Evolutionary conservation across 768 basidiomycete species (phyloP).

Genomic region (Suillus ampliporus): DNA sequence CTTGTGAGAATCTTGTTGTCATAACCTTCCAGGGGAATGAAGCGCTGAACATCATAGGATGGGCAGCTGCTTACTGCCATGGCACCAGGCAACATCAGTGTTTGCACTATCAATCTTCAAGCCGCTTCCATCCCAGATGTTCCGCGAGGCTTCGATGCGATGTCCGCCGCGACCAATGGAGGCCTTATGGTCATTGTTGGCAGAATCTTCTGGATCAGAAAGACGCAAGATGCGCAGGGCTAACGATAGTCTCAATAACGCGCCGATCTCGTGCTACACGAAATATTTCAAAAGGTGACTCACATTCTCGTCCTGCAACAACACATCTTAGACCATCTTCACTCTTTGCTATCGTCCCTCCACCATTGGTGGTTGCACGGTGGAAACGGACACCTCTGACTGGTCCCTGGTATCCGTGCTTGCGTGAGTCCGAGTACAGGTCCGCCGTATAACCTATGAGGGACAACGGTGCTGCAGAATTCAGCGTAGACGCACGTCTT

Average conservation of each 20-base stretch:
- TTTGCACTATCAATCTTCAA: conserved; percentile 79
- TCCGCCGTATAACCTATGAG: conserved; percentile 26
- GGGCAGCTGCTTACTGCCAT: conserved; percentile 53
- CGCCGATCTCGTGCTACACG: conserved; percentile 16
- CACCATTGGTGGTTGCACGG: conserved; percentile 64
- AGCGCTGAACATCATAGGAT: conserved; percentile 9
- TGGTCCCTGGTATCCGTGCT: conserved; percentile 50
- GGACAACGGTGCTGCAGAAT: conserved; percentile 10
- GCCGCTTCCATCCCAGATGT: conserved; percentile 79
- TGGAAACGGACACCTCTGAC: conserved; percentile 61
- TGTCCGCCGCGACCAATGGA: conserved; percentile 63
- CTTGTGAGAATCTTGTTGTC: conserved; percentile 81
- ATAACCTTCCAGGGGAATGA: conserved; percentile 51
- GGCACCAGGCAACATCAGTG: conserved; percentile 84
- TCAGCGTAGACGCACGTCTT: conserved; percentile 34
- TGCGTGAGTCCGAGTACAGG: conserved; percentile 47
- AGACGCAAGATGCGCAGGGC: conserved; percentile 67
- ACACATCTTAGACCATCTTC: conserved; percentile 72
- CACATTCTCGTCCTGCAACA: conserved; percentile 82
- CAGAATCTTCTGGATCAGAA: conserved; percentile 49
- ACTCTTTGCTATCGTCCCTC: conserved; percentile 69
- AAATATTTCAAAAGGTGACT: conserved; percentile 22
- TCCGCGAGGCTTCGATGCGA: conserved; percentile 73
- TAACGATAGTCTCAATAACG: conserved; percentile 35
- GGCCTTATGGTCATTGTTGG: conserved; percentile 54